Conservation (phyloP, 495 filamentous ascomycete species). For the Lophiotrema nucula region DNA sequence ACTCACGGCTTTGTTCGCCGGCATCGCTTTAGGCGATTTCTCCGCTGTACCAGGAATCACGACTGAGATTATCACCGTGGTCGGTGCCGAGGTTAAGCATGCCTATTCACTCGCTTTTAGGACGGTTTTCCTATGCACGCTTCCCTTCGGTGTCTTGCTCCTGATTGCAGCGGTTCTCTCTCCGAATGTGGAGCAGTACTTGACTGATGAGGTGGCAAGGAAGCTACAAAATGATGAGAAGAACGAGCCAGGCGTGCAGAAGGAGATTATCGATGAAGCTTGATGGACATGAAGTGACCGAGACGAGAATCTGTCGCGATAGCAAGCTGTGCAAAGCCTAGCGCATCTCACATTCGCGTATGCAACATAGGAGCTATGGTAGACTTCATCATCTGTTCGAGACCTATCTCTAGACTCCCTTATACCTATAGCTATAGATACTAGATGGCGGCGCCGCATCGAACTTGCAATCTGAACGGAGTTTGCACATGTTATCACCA, state of each 20-base stretch:
- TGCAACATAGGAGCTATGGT: too few relatives aligned
- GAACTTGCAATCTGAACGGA: too few relatives aligned
- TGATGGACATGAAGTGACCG: too few relatives aligned
- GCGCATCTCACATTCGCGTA: too few relatives aligned
- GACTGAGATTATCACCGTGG: conserved; percentile 1
- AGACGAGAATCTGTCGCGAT: too few relatives aligned
- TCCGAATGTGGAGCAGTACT: conserved; percentile 29
- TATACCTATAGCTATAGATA: too few relatives aligned
- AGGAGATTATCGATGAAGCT: conserved; percentile 15
- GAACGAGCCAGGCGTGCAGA: conserved; percentile 2
- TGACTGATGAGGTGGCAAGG: conserved; percentile 28
- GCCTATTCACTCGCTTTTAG: conserved; percentile 17
- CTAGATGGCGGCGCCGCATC: too few relatives aligned
- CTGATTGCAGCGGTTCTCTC: conserved; percentile 17
- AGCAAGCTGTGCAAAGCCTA: too few relatives aligned
- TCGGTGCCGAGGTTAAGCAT: conserved; percentile 18
- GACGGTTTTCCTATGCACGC: conserved; percentile 26
- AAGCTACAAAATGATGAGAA: conserved; percentile 15
- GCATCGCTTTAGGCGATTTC: conserved; percentile 11
- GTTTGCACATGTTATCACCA: too few relatives aligned
- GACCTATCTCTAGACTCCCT: too few relatives aligned
- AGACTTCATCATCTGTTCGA: too few relatives aligned
- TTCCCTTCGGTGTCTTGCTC: conserved; percentile 28
- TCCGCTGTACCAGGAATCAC: conserved; percentile 21
- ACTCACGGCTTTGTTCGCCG: conserved; percentile 12